Percentiles rank a stretch among this genome's conserved stretches.
Conservation (phyloP, 306 rosid genomes). For the Acacia confusa region DNA sequence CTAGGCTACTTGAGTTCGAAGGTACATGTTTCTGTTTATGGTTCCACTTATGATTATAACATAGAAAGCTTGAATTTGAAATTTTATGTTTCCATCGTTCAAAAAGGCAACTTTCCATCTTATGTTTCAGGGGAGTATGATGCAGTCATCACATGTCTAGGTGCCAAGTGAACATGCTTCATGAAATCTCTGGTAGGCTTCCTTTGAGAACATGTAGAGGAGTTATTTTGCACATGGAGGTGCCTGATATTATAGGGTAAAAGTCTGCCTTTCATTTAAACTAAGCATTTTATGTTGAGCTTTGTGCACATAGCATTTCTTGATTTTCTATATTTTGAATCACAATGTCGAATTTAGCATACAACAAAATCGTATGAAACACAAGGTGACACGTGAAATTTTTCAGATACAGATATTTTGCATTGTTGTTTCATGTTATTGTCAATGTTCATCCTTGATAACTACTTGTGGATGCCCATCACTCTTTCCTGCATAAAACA, state of each 20-base stretch:
- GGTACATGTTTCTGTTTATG: constrained; percentile 38
- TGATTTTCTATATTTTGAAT: background rate
- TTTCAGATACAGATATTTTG: background rate
- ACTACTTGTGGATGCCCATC: background rate
- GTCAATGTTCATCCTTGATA: background rate
- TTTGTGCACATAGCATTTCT: background rate
- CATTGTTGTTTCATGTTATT: background rate
- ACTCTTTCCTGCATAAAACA: background rate
- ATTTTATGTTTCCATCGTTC: constrained; percentile 1
- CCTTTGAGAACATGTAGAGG: constrained; percentile 95
- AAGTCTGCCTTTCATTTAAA: background rate
- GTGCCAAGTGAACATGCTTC: constrained; percentile 80
- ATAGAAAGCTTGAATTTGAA: constrained; percentile 16
- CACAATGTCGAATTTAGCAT: background rate
- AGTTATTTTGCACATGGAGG: constrained; percentile 72
- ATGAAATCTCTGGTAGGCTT: constrained; percentile 83
- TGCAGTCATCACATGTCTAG: constrained; percentile 78
- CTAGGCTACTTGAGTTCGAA: constrained; percentile 67
- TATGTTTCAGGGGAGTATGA: constrained; percentile 66
- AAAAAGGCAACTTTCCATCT: constrained; percentile 5
- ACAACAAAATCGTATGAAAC: background rate
- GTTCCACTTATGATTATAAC: background rate
- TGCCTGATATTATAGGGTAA: constrained; percentile 60
- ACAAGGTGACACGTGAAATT: background rate
- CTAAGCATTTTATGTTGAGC: background rate